phyloP scores from a whole-genome alignment of 345 rosid genomes.

The Dipteronia sinensis region DNA sequence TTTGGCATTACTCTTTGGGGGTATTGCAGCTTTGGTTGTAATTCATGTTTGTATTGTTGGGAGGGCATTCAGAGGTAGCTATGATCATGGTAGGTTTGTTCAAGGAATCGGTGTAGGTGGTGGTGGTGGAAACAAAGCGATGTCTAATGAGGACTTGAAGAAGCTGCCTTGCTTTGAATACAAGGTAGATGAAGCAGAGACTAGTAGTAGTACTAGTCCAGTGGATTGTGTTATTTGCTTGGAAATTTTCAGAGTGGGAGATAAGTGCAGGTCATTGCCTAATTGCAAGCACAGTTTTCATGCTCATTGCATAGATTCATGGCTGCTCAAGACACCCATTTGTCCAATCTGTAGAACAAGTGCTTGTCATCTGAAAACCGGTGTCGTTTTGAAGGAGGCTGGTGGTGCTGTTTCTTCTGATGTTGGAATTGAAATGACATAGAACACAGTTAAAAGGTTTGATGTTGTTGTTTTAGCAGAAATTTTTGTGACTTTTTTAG shows the following conservation, averaged over 20 bases:
- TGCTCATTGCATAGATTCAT: constrained; percentile 45
- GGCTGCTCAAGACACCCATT: constrained; percentile 44
- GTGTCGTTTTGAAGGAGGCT: constrained; percentile 6
- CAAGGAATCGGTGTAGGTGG: constrained; percentile 5
- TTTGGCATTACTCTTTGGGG: constrained; percentile 34
- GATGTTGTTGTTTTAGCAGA: background rate
- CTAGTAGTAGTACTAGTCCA: background rate
- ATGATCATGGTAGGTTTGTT: constrained; percentile 11
- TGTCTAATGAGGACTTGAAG: constrained; percentile 37
- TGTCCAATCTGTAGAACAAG: constrained; percentile 48
- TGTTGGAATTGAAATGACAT: constrained; percentile 21
- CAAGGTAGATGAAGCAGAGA: constrained; percentile 22
- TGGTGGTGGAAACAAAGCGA: constrained; percentile 8
- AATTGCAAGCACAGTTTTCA: constrained; percentile 49
- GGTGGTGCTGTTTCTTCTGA: background rate
- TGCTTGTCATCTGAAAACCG: constrained; percentile 15
- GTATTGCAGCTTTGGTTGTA: constrained; percentile 36
- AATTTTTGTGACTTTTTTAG: background rate
- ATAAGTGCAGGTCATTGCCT: constrained; percentile 48
- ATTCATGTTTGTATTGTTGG: constrained; percentile 46
- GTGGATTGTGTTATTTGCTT: constrained; percentile 51
- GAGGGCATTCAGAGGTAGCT: constrained; percentile 35
- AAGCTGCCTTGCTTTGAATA: constrained; percentile 44
- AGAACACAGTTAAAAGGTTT: background rate
- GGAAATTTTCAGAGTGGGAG: constrained; percentile 39